These are phyloP conservation scores for Truncatella angustata DNA, from an alignment of 2,329 filamentous ascomycete genomes.

Conservation along the genomic window DNA sequence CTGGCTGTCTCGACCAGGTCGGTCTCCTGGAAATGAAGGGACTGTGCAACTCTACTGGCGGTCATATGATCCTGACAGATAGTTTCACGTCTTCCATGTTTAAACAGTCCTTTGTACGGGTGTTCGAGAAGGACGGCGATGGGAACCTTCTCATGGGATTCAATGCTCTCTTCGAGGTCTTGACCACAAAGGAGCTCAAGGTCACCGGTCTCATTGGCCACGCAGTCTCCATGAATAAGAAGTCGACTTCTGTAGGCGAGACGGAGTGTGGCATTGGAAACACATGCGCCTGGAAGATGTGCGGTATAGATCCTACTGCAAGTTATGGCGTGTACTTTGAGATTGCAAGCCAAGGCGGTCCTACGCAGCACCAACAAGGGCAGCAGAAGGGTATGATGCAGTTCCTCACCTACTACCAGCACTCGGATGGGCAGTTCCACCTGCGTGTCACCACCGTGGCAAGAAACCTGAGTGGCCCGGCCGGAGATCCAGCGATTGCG, in stretches of 20 bases:
- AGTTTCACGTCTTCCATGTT: conserved; percentile 99
- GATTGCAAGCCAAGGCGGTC: conserved; percentile 89
- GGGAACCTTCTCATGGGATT: conserved; percentile 98
- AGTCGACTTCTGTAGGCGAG: conserved; percentile 93
- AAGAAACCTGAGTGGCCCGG: conserved; percentile 85
- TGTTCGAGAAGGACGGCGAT: conserved; percentile 95
- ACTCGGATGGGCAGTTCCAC: conserved; percentile 94
- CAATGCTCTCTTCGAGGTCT: conserved; percentile 90
- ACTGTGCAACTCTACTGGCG: conserved; percentile 90
- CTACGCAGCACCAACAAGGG: conserved; percentile 78
- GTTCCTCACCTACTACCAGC: conserved; percentile 97
- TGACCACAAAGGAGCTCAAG: conserved; percentile 97
- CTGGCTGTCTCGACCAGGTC: conserved; percentile 95
- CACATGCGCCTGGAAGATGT: conserved; percentile 99
- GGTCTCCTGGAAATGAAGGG: conserved; percentile 98
- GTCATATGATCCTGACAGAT: conserved; percentile 97
- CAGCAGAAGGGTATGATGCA: conserved; percentile 95
- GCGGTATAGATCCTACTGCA: conserved; percentile 88
- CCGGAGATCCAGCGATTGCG: conserved; percentile 90
- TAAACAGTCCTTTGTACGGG: conserved; percentile 94
- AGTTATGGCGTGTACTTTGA: conserved; percentile 98
- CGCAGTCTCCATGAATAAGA: conserved; percentile 95
- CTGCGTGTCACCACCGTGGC: conserved; percentile 93
- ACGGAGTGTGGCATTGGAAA: conserved; percentile 98
- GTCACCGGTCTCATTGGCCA: conserved; percentile 97